A percentile compares a stretch with the other conserved stretches of the same genome.
Conservation (phyloP, 352 stramenopile genomes). For the Phytophthora pistaciae region DNA sequence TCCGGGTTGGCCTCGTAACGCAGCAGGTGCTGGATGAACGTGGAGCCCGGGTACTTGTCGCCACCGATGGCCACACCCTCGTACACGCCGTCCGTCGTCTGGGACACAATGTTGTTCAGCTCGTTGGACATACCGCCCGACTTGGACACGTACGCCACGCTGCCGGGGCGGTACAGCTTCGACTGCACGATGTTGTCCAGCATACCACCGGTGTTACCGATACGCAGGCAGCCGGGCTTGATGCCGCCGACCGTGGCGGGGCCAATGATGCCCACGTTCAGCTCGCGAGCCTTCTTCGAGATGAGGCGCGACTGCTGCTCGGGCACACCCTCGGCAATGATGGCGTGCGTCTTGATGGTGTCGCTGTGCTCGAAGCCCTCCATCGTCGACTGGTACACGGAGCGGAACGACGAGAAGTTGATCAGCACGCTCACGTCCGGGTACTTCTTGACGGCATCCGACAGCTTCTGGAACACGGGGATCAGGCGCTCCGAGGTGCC, state of each 20-base stretch:
- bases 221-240: conserved; percentile 97
- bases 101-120: conserved; percentile 98
- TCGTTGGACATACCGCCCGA: conserved; percentile 98
- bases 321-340: conserved; percentile 97
- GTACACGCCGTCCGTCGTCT: conserved; percentile 97
- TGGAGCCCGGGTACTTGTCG: conserved; percentile 97
- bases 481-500: conserved; percentile 95
- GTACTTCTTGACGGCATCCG: conserved; percentile 94
- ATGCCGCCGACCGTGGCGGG: conserved; percentile 97
- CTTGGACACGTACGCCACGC: conserved; percentile 97
- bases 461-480: conserved; percentile 92
- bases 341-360: conserved; percentile 96
- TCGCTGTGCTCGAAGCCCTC: conserved; percentile 94
- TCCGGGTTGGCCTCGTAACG: conserved; percentile 96
- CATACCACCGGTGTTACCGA: conserved; percentile 98
- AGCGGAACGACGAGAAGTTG: conserved; percentile 98
- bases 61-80: conserved; percentile 95
- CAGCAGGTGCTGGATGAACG: conserved; percentile 97
- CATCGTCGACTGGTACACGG: conserved; percentile 95
- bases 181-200: conserved; percentile 98
- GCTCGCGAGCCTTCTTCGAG: conserved; percentile 93
- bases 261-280: conserved; percentile 95
- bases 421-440: conserved; percentile 94
- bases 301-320: conserved; percentile 96
- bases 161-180: conserved; percentile 97